Percentiles rank a stretch among this genome's conserved stretches.
phyloP scores from a whole-genome alignment of 2,329 filamentous ascomycete genomes.

The Diaporthe longicolla region DNA sequence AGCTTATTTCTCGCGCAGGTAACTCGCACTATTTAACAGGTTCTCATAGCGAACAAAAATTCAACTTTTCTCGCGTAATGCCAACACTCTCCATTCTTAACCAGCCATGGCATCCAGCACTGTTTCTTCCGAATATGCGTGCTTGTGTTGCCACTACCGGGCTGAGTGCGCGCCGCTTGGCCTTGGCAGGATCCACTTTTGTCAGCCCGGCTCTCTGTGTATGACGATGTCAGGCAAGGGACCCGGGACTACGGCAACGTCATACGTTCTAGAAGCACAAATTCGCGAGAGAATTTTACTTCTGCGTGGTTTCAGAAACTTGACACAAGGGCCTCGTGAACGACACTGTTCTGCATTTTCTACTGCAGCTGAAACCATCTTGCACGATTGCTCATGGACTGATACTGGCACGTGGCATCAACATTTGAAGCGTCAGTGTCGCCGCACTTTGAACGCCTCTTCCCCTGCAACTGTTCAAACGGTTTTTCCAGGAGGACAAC shows the following conservation, averaged over 20 bases:
- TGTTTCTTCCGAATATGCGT: slow-evolving; percentile 14
- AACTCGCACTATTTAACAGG: not conserved
- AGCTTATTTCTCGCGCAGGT: not conserved
- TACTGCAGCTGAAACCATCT: not conserved
- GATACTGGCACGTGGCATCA: not conserved
- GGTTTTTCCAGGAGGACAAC: not conserved
- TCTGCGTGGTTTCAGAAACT: not conserved
- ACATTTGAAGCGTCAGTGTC: not conserved
- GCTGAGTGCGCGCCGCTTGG: not conserved
- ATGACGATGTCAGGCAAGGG: slow-evolving; percentile 7
- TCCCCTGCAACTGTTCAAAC: not conserved
- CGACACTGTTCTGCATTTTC: not conserved
- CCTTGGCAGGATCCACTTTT: slow-evolving; percentile 10
- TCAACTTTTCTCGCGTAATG: slow-evolving; percentile 8
- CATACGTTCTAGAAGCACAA: not conserved
- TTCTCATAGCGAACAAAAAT: no score
- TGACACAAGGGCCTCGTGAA: no score
- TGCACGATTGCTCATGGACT: not conserved
- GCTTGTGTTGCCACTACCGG: slow-evolving; percentile 21
- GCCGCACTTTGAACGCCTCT: not conserved
- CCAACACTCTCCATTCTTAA: slow-evolving; percentile 1
- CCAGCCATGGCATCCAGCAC: slow-evolving; percentile 20
- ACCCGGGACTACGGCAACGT: not conserved
- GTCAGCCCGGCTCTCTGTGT: not conserved
- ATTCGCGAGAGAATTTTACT: not conserved